Evolutionary conservation across 164 flowering plant species (phyloP).

Genomic region (Warburgia ugandensis): DNA sequence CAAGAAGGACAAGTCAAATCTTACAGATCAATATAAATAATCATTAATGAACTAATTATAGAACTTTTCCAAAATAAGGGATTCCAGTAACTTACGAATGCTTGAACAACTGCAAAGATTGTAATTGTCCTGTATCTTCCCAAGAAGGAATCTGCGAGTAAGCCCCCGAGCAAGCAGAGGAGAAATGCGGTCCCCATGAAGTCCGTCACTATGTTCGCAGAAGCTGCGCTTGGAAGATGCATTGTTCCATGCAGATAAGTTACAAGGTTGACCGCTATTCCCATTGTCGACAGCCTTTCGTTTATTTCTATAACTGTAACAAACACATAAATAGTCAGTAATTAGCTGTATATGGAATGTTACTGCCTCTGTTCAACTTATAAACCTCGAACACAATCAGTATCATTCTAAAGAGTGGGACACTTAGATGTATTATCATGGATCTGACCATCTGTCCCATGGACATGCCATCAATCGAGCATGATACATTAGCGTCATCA

Average conservation of each 20-base stretch:
- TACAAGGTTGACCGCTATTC: constrained; percentile 90
- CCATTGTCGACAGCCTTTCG: constrained; percentile 92
- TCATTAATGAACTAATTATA: background rate
- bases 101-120: constrained; percentile 52
- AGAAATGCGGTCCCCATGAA: constrained; percentile 85
- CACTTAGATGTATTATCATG: too few relatives aligned
- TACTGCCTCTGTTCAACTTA: background rate
- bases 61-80: too few relatives aligned
- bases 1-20: background rate
- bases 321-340: background rate
- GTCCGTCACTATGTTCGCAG: constrained; percentile 79
- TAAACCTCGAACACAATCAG: too few relatives aligned
- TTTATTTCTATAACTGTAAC: constrained; percentile 61
- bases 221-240: constrained; percentile 72
- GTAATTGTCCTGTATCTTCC: constrained; percentile 77
- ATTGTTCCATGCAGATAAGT: constrained; percentile 72
- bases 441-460: too few relatives aligned
- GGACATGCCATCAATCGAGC: too few relatives aligned
- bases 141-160: constrained; percentile 80
- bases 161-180: constrained; percentile 81
- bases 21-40: background rate
- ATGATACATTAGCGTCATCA: too few relatives aligned
- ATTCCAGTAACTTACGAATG: constrained; percentile 41
- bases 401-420: too few relatives aligned
- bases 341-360: background rate